A percentile compares a stretch with the other conserved stretches of the same genome.
phyloP scores from a whole-genome alignment of 2,329 filamentous ascomycete species.

The Claviceps pazoutovae region DNA sequence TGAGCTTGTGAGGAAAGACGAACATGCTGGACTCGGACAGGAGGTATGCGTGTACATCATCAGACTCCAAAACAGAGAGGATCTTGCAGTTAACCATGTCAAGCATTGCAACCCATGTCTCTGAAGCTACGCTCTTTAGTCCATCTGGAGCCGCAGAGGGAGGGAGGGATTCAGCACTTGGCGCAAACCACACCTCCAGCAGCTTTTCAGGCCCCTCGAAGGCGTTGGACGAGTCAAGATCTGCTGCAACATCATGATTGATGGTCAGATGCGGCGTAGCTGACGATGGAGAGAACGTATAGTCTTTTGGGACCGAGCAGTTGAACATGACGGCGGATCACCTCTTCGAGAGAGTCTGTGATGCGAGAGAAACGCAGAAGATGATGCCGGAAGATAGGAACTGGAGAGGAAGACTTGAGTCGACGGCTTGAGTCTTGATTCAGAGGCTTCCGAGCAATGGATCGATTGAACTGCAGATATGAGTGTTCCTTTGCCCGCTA shows the following conservation, averaged over 20 bases:
- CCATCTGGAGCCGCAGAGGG: conserved; percentile 57
- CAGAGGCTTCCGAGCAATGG: background rate
- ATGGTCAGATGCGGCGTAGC: conserved; percentile 86
- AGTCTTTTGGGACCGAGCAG: conserved; percentile 65
- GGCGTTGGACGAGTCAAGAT: conserved; percentile 87
- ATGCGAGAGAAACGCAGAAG: background rate
- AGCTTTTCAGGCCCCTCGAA: conserved; percentile 98
- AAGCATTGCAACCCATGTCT: conserved; percentile 91
- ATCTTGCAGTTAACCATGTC: conserved; percentile 98
- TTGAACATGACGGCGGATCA: conserved; percentile 50
- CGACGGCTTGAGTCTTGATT: background rate
- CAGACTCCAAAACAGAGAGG: conserved; percentile 81
- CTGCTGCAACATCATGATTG: conserved; percentile 85
- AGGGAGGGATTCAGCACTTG: conserved; percentile 60
- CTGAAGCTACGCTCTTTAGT: conserved; percentile 70
- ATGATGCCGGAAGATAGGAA: background rate
- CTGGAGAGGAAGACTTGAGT: background rate
- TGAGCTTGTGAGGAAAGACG: conserved; percentile 98
- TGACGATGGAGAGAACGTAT: conserved; percentile 69
- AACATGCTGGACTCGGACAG: conserved; percentile 99
- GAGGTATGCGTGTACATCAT: conserved; percentile 90
- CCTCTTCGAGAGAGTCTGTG: background rate
- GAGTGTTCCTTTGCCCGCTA: conserved; percentile 16
- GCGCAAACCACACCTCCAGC: conserved; percentile 94
- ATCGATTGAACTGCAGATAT: background rate